Percentiles rank a stretch among this genome's conserved stretches.
phyloP scores from a whole-genome alignment of 2,329 filamentous ascomycete genomes.

The Neonectria ditissima region DNA sequence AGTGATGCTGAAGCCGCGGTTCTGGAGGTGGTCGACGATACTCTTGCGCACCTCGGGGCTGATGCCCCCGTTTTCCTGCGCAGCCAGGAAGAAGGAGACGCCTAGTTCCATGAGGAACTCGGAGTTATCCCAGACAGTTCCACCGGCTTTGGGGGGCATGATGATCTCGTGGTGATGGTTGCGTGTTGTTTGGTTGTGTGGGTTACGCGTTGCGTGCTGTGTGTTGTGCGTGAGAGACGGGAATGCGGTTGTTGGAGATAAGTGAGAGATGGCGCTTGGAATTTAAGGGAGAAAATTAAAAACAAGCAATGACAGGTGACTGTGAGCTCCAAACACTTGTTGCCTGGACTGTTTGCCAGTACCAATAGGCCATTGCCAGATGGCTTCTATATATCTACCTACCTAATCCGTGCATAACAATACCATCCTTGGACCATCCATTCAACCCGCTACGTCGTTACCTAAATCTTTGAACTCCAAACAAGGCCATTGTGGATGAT shows the following conservation, averaged over 20 bases:
- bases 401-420: slow-evolving; percentile 11
- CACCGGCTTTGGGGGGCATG: slow-evolving; percentile 39
- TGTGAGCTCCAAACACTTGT: slow-evolving; percentile 2
- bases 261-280: not conserved
- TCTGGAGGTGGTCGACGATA: slow-evolving; percentile 50
- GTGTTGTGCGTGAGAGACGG: not conserved
- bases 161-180: slow-evolving; percentile 1
- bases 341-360: slow-evolving; percentile 10
- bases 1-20: slow-evolving; percentile 50
- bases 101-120: slow-evolving; percentile 50
- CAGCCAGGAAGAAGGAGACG: slow-evolving; percentile 49
- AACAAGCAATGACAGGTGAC: not conserved
- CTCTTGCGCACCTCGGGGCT: slow-evolving; percentile 44
- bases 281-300: not conserved
- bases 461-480: slow-evolving; percentile 22
- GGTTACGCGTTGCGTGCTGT: not conserved
- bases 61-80: slow-evolving; percentile 44
- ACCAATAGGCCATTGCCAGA: slow-evolving; percentile 10
- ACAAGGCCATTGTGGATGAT: slow-evolving; percentile 7
- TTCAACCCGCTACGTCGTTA: slow-evolving; percentile 9
- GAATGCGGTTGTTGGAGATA: slow-evolving; percentile 1
- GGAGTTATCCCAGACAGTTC: slow-evolving; percentile 48
- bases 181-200: no score
- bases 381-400: slow-evolving; percentile 15
- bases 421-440: not conserved